These are phyloP conservation scores for Trypanosoma brucei DNA, from an alignment of 208 protist genomes.

Conservation along the genomic window DNA sequence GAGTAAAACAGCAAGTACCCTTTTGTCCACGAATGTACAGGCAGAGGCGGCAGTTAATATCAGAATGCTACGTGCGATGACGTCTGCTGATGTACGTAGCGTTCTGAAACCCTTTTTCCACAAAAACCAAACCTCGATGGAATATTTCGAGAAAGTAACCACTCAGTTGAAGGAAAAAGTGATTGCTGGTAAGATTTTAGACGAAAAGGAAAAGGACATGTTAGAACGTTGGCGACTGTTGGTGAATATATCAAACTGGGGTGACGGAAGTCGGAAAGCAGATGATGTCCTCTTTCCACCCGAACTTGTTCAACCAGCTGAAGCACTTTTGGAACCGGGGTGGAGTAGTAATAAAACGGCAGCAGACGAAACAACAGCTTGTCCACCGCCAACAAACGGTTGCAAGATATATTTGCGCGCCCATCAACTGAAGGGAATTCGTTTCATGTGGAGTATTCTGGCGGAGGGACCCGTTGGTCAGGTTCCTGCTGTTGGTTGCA, in stretches of 20 bases:
- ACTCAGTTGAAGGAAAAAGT: conserved; percentile 1
- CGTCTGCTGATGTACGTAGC: conserved; percentile 56
- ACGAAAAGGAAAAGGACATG: neutral
- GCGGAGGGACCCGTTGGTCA: conserved; percentile 62
- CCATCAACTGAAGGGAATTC: conserved; percentile 81
- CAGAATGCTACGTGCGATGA: conserved; percentile 46
- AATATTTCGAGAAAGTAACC: conserved; percentile 26
- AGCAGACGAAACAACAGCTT: neutral
- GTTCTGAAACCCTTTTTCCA: conserved; percentile 62
- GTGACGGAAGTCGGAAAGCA: conserved; percentile 5
- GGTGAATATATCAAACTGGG: conserved; percentile 28
- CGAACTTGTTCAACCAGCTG: conserved; percentile 28
- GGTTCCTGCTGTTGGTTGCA: conserved; percentile 76
- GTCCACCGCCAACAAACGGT: neutral
- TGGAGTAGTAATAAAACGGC: too few relatives aligned
- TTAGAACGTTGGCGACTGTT: conserved; percentile 17
- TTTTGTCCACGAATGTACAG: too few relatives aligned
- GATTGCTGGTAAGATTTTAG: neutral
- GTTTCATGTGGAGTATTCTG: conserved; percentile 78
- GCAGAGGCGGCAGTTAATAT: conserved; percentile 5
- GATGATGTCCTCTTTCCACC: conserved; percentile 56
- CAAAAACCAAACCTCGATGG: conserved; percentile 24
- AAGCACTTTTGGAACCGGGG: neutral
- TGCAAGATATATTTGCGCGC: conserved; percentile 27
- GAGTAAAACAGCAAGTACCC: too few relatives aligned